phyloP scores from a whole-genome alignment of 2,329 filamentous ascomycete species.

The Ceratocystis albifundus region DNA sequence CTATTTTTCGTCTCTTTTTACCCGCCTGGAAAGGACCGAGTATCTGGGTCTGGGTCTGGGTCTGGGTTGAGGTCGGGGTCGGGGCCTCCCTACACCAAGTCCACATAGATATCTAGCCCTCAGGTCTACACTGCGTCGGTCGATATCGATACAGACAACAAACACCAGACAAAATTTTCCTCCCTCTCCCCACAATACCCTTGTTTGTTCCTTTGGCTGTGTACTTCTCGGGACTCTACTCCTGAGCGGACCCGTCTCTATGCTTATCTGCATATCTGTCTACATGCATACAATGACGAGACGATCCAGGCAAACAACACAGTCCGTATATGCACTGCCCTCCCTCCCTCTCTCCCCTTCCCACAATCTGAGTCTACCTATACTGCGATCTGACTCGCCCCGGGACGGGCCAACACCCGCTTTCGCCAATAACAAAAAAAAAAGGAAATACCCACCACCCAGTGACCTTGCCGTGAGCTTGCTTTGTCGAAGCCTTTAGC shows the following conservation, averaged over 20 bases:
- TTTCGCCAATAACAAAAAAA: background rate
- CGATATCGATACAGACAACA: background rate
- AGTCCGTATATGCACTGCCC: constrained; percentile 5
- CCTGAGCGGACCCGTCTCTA: background rate
- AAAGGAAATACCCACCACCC: background rate
- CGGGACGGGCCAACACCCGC: background rate
- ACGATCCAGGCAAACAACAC: background rate
- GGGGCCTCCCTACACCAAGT: no score
- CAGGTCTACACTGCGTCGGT: no score
- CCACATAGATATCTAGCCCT: no score
- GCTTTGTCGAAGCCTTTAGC: background rate
- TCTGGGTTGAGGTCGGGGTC: no score
- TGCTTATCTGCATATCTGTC: background rate
- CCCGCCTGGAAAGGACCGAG: background rate
- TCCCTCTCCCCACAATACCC: background rate
- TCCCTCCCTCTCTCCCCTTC: no score
- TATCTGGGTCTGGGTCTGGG: background rate
- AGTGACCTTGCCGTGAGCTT: background rate
- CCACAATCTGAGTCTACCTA: no score
- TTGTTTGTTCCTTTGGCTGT: background rate
- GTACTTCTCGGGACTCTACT: background rate
- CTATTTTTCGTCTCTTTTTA: background rate
- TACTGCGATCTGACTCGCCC: no score
- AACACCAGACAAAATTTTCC: background rate
- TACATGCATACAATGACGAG: background rate